A percentile compares a stretch with the other conserved stretches of the same genome.
phyloP scores from a whole-genome alignment of 495 filamentous ascomycete genomes.

The Penicillium turbatum region DNA sequence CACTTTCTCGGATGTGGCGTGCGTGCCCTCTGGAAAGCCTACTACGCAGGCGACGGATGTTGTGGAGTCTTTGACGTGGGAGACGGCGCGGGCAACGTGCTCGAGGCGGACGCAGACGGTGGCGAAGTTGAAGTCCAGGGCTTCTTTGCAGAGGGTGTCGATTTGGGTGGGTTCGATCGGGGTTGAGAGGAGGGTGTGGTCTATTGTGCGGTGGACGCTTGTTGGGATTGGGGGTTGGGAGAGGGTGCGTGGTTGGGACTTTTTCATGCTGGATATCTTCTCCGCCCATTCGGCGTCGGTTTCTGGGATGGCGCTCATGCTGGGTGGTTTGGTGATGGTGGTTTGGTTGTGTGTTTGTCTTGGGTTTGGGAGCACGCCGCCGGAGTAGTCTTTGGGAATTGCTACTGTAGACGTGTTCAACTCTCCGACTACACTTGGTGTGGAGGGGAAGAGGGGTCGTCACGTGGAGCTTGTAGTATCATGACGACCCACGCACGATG shows the following conservation, averaged over 20 bases:
- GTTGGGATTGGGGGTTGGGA: constrained; percentile 23
- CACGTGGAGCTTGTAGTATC: constrained; percentile 26
- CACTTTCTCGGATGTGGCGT: constrained; percentile 49
- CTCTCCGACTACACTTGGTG: neutral
- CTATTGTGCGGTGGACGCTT: constrained; percentile 46
- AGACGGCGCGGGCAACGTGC: constrained; percentile 50
- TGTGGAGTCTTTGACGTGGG: constrained; percentile 42
- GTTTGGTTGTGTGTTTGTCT: neutral
- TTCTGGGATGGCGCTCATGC: constrained; percentile 28
- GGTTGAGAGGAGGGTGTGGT: constrained; percentile 61
- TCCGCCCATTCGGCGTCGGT: constrained; percentile 37
- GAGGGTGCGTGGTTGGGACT: constrained; percentile 23
- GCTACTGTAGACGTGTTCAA: neutral
- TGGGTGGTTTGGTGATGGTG: constrained; percentile 17
- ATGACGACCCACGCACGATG: constrained; percentile 19
- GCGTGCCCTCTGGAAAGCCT: constrained; percentile 63
- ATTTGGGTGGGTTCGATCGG: constrained; percentile 52
- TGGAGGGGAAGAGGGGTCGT: constrained; percentile 23
- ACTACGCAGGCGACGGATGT: constrained; percentile 60
- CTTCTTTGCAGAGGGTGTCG: constrained; percentile 60
- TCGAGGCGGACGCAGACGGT: constrained; percentile 56
- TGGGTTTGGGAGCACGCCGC: neutral
- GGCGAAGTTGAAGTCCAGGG: constrained; percentile 54
- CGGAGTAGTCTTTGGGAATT: neutral
- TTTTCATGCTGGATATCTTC: constrained; percentile 26